Conservation (phyloP, 331 rosid genomes). For the Saraca asoca region DNA sequence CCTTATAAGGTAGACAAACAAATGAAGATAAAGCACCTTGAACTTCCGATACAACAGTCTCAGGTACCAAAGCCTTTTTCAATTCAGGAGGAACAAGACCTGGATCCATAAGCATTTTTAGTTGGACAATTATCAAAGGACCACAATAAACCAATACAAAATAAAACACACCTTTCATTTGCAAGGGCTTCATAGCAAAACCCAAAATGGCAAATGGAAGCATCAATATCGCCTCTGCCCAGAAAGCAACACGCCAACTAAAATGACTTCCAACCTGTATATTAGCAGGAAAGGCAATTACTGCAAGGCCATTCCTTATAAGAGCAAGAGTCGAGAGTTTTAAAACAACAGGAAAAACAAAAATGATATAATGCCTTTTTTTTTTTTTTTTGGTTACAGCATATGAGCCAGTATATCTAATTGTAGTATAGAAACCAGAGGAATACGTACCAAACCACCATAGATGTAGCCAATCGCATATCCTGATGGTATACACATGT, state of each 20-base stretch:
- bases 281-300: not conserved
- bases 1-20: too few relatives aligned
- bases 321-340: slow-evolving; percentile 17
- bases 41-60: slow-evolving; percentile 41
- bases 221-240: slow-evolving; percentile 71
- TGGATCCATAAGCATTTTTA: slow-evolving; percentile 41
- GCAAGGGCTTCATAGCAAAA: slow-evolving; percentile 72
- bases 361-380: not conserved
- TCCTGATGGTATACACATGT: slow-evolving; percentile 91
- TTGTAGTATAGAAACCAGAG: slow-evolving; percentile 23
- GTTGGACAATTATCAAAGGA: slow-evolving; percentile 20
- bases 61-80: slow-evolving; percentile 36
- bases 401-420: slow-evolving; percentile 8
- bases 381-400: not conserved
- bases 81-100: slow-evolving; percentile 61
- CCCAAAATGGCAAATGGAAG: slow-evolving; percentile 77
- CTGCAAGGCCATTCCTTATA: not conserved
- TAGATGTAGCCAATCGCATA: slow-evolving; percentile 86
- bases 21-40: slow-evolving; percentile 48
- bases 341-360: slow-evolving; percentile 10
- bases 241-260: slow-evolving; percentile 79
- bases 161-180: slow-evolving; percentile 63
- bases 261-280: slow-evolving; percentile 66
- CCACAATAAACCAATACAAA: slow-evolving; percentile 21
- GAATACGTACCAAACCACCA: slow-evolving; percentile 78